A percentile compares a stretch with the other conserved stretches of the same genome.
Evolutionary conservation across 148 eudicot species (phyloP).

Genomic region (Cornus kousa): DNA sequence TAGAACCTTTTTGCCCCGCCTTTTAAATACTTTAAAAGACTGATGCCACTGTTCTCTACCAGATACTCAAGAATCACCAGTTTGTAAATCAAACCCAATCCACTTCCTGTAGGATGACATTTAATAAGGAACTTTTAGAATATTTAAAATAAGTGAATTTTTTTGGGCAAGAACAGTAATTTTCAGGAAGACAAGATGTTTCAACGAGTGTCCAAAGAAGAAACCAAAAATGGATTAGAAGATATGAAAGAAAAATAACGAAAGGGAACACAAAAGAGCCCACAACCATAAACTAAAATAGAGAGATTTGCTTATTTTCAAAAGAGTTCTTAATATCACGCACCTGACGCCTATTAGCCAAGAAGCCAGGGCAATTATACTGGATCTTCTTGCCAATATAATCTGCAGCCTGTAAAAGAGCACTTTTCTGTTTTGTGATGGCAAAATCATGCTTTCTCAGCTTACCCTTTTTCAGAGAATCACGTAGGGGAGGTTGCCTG

Average conservation of each 20-base stretch:
- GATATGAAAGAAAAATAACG: background rate
- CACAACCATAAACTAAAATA: background rate
- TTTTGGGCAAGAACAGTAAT: background rate
- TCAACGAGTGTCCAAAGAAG: background rate
- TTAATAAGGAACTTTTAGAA: background rate
- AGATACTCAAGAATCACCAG: background rate
- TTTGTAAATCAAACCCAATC: background rate
- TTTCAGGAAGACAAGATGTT: constrained; percentile 14
- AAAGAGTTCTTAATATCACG: constrained; percentile 15
- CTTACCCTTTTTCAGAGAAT: constrained; percentile 79
- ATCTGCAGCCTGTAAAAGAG: constrained; percentile 84
- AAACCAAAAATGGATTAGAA: background rate
- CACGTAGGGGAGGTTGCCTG: constrained; percentile 89
- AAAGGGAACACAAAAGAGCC: constrained; percentile 2
- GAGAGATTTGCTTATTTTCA: background rate
- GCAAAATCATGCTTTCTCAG: constrained; percentile 80
- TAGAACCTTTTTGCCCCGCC: too few relatives aligned
- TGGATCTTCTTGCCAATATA: constrained; percentile 81
- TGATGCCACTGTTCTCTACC: too few relatives aligned
- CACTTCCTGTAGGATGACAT: background rate
- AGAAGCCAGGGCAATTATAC: constrained; percentile 82
- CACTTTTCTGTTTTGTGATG: constrained; percentile 76
- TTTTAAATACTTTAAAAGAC: too few relatives aligned
- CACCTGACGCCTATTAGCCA: constrained; percentile 93
- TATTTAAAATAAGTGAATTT: background rate